Evolutionary conservation across 805 yeast genomes (phyloP), one percentile per base, ranked within the genome.

Genomic region (Allodekkera sacchari): DNA sequence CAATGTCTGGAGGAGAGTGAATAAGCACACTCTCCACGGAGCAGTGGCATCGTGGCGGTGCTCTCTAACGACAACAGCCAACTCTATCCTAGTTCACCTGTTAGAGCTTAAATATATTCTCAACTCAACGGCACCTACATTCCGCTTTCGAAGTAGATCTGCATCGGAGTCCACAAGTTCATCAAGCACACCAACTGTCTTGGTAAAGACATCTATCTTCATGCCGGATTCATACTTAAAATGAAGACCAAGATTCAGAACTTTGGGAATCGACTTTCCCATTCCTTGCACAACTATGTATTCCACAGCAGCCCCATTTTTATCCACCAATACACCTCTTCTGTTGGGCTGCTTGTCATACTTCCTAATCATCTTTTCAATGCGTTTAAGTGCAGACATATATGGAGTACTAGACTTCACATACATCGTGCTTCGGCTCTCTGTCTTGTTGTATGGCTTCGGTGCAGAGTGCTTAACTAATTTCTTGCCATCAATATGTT

Each of bases 221-320:
- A 68, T 60, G 7, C 68, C 64, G 25, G 64, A 57, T 21, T 69
- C 66, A 11, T 57, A 59, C 43, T 71, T 70, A 47, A 77, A 80
- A 45, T 74, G 68, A 18, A 74, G 50, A 0, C 74, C 94, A 1
- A 87, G 39, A 10, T 76, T 61, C n/a, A 81, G 38, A 0, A 78
- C 73, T 44, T 71, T 78, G 30, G 68, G 75, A 7, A 81, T 72
- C 7, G 88, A 70, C 34, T 63, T 66, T 2, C 95, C 95, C 80
- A 83, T 76, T 0, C 94, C 96, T 33, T 71, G 55, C 3, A 87
- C 66, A 0, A 67, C 61, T 6, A 84, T 63, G 46, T 61, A 71
- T 18, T 59, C 47, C 1, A 59, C 58, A 3, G 28, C 20, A 13
- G 53, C 56, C 16, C 36, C 35, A 11, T 28, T 34, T 14, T 30